A percentile compares a stretch with the other conserved stretches of the same genome.
Evolutionary conservation across 2,329 filamentous ascomycete genomes (phyloP).

Genomic region (Diplodia corticola): DNA sequence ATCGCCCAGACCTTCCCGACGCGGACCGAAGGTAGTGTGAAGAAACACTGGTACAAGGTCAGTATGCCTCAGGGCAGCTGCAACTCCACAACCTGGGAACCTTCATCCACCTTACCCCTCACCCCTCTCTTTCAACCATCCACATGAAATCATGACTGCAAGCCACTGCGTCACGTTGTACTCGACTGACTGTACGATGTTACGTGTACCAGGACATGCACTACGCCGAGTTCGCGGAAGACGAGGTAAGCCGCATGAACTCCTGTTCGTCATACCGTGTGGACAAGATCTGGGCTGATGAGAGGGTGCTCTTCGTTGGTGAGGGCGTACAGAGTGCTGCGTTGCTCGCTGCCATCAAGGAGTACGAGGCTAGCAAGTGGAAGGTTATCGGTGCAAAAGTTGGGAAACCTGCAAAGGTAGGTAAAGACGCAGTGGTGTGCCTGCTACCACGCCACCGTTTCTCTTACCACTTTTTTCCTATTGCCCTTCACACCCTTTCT

Average conservation of each 20-base stretch:
- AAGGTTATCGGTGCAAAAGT: constrained; percentile 96
- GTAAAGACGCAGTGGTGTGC: constrained; percentile 27
- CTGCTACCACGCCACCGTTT: constrained; percentile 8
- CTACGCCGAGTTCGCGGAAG: constrained; percentile 96
- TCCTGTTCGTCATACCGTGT: constrained; percentile 18
- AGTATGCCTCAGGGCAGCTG: neutral
- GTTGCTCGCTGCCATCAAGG: constrained; percentile 90
- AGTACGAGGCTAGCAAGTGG: constrained; percentile 99
- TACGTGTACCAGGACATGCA: constrained; percentile 81
- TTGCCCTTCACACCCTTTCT: neutral
- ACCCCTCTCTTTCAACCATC: neutral
- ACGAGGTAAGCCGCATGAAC: constrained; percentile 67
- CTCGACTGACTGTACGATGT: constrained; percentile 13
- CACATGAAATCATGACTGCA: neutral
- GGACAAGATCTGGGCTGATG: constrained; percentile 16
- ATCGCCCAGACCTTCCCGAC: constrained; percentile 75
- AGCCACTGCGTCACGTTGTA: constrained; percentile 13
- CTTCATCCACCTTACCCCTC: neutral
- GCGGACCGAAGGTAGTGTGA: constrained; percentile 94
- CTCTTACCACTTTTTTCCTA: neutral
- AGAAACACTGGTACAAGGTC: constrained; percentile 99
- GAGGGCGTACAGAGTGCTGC: constrained; percentile 59
- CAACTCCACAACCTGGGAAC: neutral
- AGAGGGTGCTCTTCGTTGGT: neutral
- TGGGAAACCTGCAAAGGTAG: constrained; percentile 92